Base-by-base conservation (phyloP, 2,329 filamentous ascomycete genomes). In the Penicillium sp. region DNA sequence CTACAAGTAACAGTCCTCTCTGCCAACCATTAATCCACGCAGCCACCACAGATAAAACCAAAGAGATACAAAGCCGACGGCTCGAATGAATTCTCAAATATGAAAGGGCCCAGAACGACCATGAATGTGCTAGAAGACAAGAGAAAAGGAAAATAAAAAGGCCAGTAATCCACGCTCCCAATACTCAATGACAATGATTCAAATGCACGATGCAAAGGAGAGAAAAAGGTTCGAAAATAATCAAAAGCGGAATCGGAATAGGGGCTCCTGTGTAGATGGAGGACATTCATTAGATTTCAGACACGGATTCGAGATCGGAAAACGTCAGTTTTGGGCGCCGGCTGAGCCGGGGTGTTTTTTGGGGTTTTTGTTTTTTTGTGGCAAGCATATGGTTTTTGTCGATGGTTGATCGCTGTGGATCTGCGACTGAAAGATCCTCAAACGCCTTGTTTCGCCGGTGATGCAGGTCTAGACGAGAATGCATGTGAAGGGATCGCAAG, bases 61-160 rank as follows among this genome's bases (percentile, higher is more conserved):
- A 48, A 54, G 5, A 49, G 46, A 49, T 55, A 58, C 55, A 55
- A 44, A 54, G 60, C 62, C 42, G 47, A 48, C 59, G 39, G 55
- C 60, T 57, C 56, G 49, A 36, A 50, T 38, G 32, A 27, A 55
- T 54, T 59, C 47, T 56, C 45, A 60, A 54, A 54, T 58, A 62
- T 48, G 56, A 59, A 57, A 51, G 52, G 60, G 65, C 55, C 58
- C 58, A 59, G 58, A 61, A 64, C 63, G 66, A 64, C 60, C 62
- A 61, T 59, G 60, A 64, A 68, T 63, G 62, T 67, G 59, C 64
- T 67, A 67, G 65, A 66, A 65, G 65, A 64, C 58, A 44, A 31
- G 24, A 44, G 47, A 49, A 45, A 53, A 38, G 45, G 34, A 51
- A 61, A 59, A 57, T 47, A 61, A 61, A 54, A 62, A 55, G 54